These are phyloP conservation scores for Dittrichia graveolens DNA, from an alignment of 129 eudicot species.

Conservation along the genomic window DNA sequence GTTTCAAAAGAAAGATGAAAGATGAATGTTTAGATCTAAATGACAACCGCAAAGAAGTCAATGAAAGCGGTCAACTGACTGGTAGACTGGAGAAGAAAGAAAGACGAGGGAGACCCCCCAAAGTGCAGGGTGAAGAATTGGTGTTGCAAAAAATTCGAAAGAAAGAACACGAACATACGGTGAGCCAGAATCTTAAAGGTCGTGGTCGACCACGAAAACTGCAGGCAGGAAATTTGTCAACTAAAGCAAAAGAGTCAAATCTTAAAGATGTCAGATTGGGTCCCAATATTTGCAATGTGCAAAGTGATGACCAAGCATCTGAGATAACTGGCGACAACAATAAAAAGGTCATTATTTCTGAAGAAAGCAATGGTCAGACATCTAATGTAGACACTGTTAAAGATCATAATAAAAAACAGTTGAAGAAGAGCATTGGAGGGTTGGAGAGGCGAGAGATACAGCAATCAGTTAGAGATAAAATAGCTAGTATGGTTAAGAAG, in stretches of 20 bases:
- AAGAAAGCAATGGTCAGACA: constrained; percentile 22
- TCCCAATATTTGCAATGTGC: constrained; percentile 9
- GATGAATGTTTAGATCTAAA: constrained; percentile 2
- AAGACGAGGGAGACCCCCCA: constrained; percentile 25
- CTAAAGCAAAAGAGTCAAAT: constrained; percentile 7
- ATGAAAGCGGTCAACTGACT: constrained; percentile 21
- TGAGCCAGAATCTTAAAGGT: constrained; percentile 21
- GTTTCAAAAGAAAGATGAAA: not conserved
- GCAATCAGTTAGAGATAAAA: constrained; percentile 62
- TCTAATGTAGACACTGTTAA: constrained; percentile 11
- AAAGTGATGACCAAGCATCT: constrained; percentile 13
- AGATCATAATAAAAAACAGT: constrained; percentile 8
- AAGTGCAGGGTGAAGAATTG: constrained; percentile 7
- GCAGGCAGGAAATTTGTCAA: constrained; percentile 23
- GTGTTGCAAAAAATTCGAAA: not conserved
- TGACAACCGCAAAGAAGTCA: constrained; percentile 5
- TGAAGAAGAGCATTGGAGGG: not conserved
- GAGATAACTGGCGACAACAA: constrained; percentile 24
- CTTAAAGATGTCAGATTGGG: constrained; percentile 21
- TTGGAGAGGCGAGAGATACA: constrained; percentile 43
- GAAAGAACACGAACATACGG: constrained; percentile 1
- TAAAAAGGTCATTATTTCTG: constrained; percentile 14
- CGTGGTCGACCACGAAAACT: constrained; percentile 34
- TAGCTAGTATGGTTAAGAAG: constrained; percentile 47
- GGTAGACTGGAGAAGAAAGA: constrained; percentile 28